phyloP scores from a whole-genome alignment of 495 filamentous ascomycete genomes.

The Cercophora scortea region DNA sequence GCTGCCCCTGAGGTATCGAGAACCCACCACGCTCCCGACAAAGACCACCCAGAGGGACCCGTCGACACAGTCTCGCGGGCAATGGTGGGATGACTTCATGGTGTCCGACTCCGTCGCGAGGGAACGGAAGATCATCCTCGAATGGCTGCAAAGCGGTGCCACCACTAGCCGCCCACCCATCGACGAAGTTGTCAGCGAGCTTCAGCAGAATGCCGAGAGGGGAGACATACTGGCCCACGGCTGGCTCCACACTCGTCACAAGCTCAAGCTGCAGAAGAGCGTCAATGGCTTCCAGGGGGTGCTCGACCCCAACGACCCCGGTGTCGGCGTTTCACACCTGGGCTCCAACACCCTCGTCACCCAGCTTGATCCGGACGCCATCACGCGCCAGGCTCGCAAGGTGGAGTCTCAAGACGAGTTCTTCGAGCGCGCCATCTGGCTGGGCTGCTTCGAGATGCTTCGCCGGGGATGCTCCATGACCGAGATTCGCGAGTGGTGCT shows the following conservation, averaged over 20 bases:
- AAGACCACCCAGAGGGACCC: conserved; percentile 6
- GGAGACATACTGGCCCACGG: conserved; percentile 68
- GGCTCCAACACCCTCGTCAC: conserved; percentile 64
- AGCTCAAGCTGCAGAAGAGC: conserved; percentile 84
- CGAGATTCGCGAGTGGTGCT: conserved; percentile 73
- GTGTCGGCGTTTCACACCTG: conserved; percentile 46
- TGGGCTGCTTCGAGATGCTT: conserved; percentile 82
- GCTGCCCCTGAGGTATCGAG: conserved; percentile 43
- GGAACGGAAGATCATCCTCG: conserved; percentile 66
- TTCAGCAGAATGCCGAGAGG: conserved; percentile 58
- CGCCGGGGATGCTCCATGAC: conserved; percentile 64
- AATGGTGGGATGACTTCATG: conserved; percentile 41
- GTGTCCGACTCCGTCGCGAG: conserved; percentile 41
- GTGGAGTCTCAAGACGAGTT: conserved; percentile 74
- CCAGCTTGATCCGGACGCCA: conserved; percentile 90
- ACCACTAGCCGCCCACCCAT: conserved; percentile 54
- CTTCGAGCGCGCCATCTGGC: conserved; percentile 81
- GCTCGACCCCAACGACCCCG: conserved; percentile 50
- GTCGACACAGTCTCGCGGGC: conserved; percentile 24
- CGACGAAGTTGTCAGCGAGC: conserved; percentile 63
- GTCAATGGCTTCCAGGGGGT: conserved; percentile 56
- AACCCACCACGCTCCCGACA: conserved; percentile 22
- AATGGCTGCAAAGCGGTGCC: conserved; percentile 75
- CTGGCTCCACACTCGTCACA: conserved; percentile 84
- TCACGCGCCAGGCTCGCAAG: conserved; percentile 62